These are phyloP conservation scores for Pichia sp. DNA, from an alignment of 1,139 yeast genomes.

Conservation along the genomic window DNA sequence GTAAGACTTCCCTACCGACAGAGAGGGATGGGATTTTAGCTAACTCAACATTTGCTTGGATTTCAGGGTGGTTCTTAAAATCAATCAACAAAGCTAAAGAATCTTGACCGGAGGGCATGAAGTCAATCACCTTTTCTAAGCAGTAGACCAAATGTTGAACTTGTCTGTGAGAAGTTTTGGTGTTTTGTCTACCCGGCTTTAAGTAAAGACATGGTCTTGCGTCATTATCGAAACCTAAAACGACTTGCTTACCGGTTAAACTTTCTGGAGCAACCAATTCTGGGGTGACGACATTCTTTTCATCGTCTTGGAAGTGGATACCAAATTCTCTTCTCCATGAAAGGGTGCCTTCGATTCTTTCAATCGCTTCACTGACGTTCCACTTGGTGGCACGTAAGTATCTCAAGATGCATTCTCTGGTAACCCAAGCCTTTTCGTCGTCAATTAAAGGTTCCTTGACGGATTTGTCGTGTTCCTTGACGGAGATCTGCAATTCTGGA, in stretches of 20 bases:
- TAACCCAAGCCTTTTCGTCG: slow-evolving; percentile 84
- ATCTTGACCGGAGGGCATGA: slow-evolving; percentile 96
- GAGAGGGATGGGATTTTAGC: slow-evolving; percentile 82
- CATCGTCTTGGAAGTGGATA: slow-evolving; percentile 38
- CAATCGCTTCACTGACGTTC: slow-evolving; percentile 67
- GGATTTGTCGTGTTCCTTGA: slow-evolving; percentile 37
- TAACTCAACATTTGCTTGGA: slow-evolving; percentile 44
- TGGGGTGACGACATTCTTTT: slow-evolving; percentile 43
- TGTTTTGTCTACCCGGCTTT: slow-evolving; percentile 92
- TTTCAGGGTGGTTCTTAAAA: slow-evolving; percentile 67
- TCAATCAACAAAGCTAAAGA: slow-evolving; percentile 86
- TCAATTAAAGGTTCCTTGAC: slow-evolving; percentile 41
- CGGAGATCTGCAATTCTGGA: slow-evolving; percentile 35
- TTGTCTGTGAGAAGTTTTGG: slow-evolving; percentile 80
- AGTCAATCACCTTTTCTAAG: slow-evolving; percentile 87
- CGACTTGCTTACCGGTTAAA: slow-evolving; percentile 84
- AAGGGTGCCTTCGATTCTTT: slow-evolving; percentile 70
- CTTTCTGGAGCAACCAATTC: slow-evolving; percentile 69
- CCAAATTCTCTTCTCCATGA: slow-evolving; percentile 96
- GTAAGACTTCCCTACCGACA: slow-evolving; percentile 77
- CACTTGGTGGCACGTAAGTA: slow-evolving; percentile 92
- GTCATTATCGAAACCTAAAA: slow-evolving; percentile 86
- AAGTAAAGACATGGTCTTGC: slow-evolving; percentile 87
- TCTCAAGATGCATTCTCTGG: slow-evolving; percentile 83
- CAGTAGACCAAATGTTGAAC: slow-evolving; percentile 91